Base-by-base conservation (phyloP, 2,329 filamentous ascomycete species). In the Calonectria naviculata region DNA sequence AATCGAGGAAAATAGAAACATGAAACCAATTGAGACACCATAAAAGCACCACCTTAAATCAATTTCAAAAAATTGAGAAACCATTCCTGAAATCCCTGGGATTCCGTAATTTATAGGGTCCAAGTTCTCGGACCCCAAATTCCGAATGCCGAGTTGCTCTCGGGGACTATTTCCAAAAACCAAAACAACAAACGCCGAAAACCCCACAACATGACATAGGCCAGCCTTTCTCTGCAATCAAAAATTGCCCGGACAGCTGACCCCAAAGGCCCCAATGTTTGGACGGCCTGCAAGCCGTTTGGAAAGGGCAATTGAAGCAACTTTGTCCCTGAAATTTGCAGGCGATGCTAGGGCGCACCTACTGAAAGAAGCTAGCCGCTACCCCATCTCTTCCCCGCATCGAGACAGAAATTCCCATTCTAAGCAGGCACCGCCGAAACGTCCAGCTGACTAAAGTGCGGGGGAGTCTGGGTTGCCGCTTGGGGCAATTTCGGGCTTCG, bases 311-410 rank as follows among this genome's bases (percentile, higher is more conserved):
- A 67, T 24, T 36, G 17, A 36, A 19, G 21, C 21, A 36, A 19
- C 34, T 46, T 34, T 46, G 49, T 44, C 12, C 17, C 19, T 58
- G 19, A 49, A 29, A 28, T 41, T 52, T 41, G 31, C 36, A 69
- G 26, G 17, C 26, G 41, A 15, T 49, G 42, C 29, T 28, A n/a
- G 36, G 67, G 67, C 41, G 54, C 47, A 62, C 54, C 29, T 70
- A 54, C 68, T n/a, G 19, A 41, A 54, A 28, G 1, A 8, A 38
- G 68, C 31, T 70, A 70, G 68, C 3, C n/a, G 6, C n/a, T 62
- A 24, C 63, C n/a, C 63, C 29, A 41, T 12, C 19, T 28, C 19
- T 46, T 24, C 54, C 44, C 68, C 44, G 54, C 63, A 46, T 42
- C n/a, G 3, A 19, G n/a, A 10, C 31, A n/a, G 13, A n/a, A 9